These are phyloP conservation scores for Pseudozyma pruni DNA, from an alignment of 1,284 basidiomycete species.

Conservation along the genomic window DNA sequence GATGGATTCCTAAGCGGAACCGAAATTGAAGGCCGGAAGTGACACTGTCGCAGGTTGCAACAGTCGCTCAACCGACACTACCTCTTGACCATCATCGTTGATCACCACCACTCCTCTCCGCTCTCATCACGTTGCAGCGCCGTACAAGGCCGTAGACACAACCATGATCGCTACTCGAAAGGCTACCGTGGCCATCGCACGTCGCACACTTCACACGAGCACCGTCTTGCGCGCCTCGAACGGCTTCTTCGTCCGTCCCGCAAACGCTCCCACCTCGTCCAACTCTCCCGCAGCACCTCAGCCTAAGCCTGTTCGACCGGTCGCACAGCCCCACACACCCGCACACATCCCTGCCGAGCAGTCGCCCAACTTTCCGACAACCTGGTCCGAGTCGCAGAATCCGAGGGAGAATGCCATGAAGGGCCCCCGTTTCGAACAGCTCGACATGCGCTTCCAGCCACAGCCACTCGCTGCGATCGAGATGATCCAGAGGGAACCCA, in stretches of 20 bases:
- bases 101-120: background rate
- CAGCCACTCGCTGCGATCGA: constrained; percentile 90
- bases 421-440: constrained; percentile 91
- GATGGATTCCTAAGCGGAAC: too few relatives aligned
- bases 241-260: constrained; percentile 51
- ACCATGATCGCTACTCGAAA: constrained; percentile 26
- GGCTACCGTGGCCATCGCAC: constrained; percentile 6
- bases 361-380: constrained; percentile 57
- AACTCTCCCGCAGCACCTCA: constrained; percentile 45
- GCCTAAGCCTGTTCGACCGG: constrained; percentile 39
- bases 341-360: constrained; percentile 49
- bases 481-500: constrained; percentile 84
- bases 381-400: constrained; percentile 59
- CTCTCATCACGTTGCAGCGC: background rate
- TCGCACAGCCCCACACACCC: constrained; percentile 59
- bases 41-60: too few relatives aligned
- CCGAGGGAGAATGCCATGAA: constrained; percentile 73
- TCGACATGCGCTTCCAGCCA: constrained; percentile 84
- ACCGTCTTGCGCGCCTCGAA: constrained; percentile 5
- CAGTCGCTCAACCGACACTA: too few relatives aligned
- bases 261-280: constrained; percentile 49
- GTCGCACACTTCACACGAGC: constrained; percentile 25
- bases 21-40: too few relatives aligned
- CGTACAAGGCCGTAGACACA: too few relatives aligned
- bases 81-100: background rate